A percentile compares a stretch with the other conserved stretches of the same genome.
phyloP scores from a whole-genome alignment of 163 green algal species.

The Scenedesmus sp. region DNA sequence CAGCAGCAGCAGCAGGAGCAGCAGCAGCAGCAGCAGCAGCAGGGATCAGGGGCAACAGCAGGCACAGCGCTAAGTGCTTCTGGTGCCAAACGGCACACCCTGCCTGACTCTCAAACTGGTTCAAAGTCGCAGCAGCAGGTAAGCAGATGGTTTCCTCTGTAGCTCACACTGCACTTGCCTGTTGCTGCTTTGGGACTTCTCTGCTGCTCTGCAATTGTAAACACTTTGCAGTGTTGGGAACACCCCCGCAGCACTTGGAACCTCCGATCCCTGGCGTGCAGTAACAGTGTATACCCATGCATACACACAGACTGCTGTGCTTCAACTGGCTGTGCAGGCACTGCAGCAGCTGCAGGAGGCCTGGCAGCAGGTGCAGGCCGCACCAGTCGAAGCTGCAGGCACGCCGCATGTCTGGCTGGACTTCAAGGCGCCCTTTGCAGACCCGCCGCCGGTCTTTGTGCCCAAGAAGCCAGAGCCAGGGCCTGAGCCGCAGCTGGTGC shows the following conservation, averaged over 20 bases:
- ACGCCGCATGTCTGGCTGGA: conserved; percentile 63
- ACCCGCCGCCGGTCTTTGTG: conserved; percentile 66
- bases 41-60: not conserved
- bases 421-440: conserved; percentile 67
- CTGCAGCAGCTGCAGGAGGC: conserved; percentile 35
- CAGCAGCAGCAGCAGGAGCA: conserved; percentile 5
- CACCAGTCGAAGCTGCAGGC: conserved; percentile 33
- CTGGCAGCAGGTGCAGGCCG: conserved; percentile 53
- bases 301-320: not conserved
- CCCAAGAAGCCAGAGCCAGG: conserved; percentile 58
- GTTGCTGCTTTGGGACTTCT: too few species aligned
- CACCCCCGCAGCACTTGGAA: not conserved
- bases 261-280: too few species aligned
- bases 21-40: conserved; percentile 34
- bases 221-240: too few species aligned
- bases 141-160: not conserved
- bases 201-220: too few species aligned
- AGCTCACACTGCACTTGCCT: too few species aligned
- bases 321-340: not conserved
- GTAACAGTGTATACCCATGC: not conserved
- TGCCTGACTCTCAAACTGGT: not conserved
- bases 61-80: not conserved
- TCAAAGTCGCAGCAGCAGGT: not conserved
- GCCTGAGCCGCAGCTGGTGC: conserved; percentile 42
- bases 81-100: not conserved